Conservation (phyloP, 2,329 filamentous ascomycete genomes). For the Gnomoniopsis sp. region DNA sequence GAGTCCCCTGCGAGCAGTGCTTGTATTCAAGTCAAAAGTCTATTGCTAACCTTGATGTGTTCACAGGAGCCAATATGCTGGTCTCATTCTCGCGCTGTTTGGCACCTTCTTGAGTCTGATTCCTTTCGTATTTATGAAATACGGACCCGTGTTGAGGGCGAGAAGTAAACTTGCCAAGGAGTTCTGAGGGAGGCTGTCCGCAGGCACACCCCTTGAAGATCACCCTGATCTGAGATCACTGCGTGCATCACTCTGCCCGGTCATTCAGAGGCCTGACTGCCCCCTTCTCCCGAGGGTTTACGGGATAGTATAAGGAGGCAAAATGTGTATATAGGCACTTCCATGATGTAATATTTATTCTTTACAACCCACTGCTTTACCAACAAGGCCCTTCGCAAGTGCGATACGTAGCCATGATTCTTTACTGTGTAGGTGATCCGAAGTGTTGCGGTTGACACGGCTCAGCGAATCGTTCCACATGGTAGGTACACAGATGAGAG, state of each 20-base stretch:
- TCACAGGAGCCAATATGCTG: slow-evolving; percentile 40
- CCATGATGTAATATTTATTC: neutral
- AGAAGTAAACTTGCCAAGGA: slow-evolving; percentile 34
- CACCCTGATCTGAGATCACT: neutral
- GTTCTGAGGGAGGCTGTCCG: neutral
- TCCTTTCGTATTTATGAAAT: slow-evolving; percentile 42
- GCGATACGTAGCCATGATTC: neutral
- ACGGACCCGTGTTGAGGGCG: slow-evolving; percentile 33
- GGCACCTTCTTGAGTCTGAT: slow-evolving; percentile 33
- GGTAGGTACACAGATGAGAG: too few relatives aligned
- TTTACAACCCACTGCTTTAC: neutral
- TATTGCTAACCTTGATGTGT: neutral
- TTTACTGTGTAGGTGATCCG: neutral
- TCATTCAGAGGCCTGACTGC: neutral
- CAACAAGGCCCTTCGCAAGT: neutral
- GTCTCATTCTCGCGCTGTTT: slow-evolving; percentile 43
- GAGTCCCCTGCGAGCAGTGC: neutral
- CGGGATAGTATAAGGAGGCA: neutral
- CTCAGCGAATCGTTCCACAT: too few relatives aligned
- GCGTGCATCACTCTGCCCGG: neutral
- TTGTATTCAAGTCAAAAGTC: neutral
- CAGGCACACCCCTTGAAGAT: neutral
- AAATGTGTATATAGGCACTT: neutral
- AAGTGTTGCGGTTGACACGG: too few relatives aligned
- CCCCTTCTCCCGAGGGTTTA: neutral